phyloP scores from a whole-genome alignment of 805 yeast genomes.

The Kodamaea kakaduensis region DNA sequence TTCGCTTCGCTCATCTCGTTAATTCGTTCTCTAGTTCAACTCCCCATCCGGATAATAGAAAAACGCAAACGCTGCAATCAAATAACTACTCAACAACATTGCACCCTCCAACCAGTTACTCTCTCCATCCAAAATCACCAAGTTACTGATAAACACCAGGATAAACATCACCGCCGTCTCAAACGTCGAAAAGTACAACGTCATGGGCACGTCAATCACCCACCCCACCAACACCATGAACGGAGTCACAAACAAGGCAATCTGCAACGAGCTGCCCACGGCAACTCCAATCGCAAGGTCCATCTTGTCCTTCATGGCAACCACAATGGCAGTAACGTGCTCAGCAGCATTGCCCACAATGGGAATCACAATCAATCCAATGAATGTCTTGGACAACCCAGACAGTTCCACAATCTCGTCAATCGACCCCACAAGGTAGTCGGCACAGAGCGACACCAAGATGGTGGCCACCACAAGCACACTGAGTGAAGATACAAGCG shows the following conservation, averaged over 20 bases:
- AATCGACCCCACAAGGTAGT: constrained; percentile 87
- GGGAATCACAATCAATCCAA: constrained; percentile 90
- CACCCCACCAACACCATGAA: constrained; percentile 94
- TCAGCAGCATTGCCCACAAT: constrained; percentile 99
- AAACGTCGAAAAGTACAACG: constrained; percentile 83
- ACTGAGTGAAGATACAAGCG: constrained; percentile 50
- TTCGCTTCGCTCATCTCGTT: neutral
- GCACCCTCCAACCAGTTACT: constrained; percentile 97
- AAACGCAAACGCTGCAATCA: constrained; percentile 86
- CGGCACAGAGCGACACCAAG: constrained; percentile 86
- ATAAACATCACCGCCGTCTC: constrained; percentile 92
- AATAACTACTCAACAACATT: constrained; percentile 81
- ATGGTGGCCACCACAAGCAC: constrained; percentile 65
- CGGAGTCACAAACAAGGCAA: constrained; percentile 93
- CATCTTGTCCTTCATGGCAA: constrained; percentile 95
- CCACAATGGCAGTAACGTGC: constrained; percentile 94
- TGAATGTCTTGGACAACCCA: constrained; percentile 90
- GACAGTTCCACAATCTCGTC: constrained; percentile 81
- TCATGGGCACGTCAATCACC: constrained; percentile 87
- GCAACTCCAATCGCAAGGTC: constrained; percentile 97
- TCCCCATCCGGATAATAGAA: constrained; percentile 68
- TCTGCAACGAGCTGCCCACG: constrained; percentile 91
- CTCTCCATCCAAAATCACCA: constrained; percentile 88
- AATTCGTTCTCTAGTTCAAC: neutral
- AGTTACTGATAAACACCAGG: constrained; percentile 82